phyloP scores from a whole-genome alignment of 352 stramenopile genomes.

The Phytophthora crassamura region DNA sequence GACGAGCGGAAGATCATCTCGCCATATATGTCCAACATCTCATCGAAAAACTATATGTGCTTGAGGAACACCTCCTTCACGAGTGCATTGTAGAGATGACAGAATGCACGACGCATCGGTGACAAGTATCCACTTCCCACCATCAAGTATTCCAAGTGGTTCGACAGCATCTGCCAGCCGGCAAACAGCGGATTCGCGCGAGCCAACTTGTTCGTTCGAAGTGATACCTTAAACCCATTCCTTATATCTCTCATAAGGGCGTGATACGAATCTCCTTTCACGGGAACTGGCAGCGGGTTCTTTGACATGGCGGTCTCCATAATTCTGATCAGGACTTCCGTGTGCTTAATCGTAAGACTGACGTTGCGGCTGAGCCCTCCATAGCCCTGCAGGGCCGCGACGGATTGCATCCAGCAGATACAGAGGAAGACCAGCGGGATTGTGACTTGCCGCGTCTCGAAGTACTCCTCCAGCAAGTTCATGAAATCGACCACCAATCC shows the following conservation, averaged over 20 bases:
- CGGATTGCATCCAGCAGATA: too few relatives aligned
- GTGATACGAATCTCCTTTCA: conserved; percentile 11
- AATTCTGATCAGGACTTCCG: conserved; percentile 18
- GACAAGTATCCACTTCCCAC: conserved; percentile 22
- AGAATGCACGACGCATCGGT: conserved; percentile 28
- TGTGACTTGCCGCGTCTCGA: conserved; percentile 20
- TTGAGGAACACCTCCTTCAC: conserved; percentile 17
- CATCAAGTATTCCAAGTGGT: conserved; percentile 27
- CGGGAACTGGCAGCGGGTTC: too few relatives aligned
- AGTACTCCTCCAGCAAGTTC: conserved; percentile 5
- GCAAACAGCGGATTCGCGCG: conserved; percentile 35
- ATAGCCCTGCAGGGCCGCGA: conserved; percentile 36
- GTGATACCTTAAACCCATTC: not conserved
- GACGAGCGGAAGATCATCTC: conserved; percentile 35
- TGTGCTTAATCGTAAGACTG: conserved; percentile 29
- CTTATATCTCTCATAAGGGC: not conserved
- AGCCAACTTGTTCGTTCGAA: conserved; percentile 8
- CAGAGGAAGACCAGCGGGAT: conserved; percentile 32
- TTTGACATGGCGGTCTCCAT: too few relatives aligned
- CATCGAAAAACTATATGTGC: conserved; percentile 30
- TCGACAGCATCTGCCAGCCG: conserved; percentile 30
- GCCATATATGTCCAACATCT: conserved; percentile 28
- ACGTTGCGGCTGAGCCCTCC: conserved; percentile 23
- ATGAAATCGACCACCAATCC: not conserved
- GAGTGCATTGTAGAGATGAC: too few relatives aligned